Conservation (phyloP, 2,329 filamentous ascomycete species). For the Macroventuria anomochaeta region DNA sequence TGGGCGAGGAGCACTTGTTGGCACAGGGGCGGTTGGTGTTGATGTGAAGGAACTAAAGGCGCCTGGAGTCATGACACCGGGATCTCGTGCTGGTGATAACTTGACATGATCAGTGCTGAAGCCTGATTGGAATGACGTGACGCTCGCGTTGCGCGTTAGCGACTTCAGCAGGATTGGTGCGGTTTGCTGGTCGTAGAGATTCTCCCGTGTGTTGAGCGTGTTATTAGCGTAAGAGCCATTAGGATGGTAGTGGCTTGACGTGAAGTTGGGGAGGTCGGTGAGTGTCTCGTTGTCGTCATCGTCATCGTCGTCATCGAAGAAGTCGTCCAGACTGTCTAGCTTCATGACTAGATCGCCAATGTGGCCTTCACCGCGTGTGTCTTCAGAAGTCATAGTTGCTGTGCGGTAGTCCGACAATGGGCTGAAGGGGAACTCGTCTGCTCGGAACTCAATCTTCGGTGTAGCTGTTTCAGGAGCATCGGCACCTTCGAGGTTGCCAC, state of each 20-base stretch:
- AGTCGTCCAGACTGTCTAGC: constrained; percentile 62
- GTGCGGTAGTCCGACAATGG: constrained; percentile 74
- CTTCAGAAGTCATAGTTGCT: constrained; percentile 92
- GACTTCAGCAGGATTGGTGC: constrained; percentile 88
- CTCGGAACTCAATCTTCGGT: constrained; percentile 89
- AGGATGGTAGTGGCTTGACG: constrained; percentile 39
- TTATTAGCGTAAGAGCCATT: constrained; percentile 36
- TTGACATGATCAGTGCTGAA: constrained; percentile 71
- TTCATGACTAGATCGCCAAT: constrained; percentile 79
- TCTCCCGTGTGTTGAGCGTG: constrained; percentile 64
- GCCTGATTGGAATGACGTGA: constrained; percentile 83
- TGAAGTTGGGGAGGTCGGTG: constrained; percentile 44
- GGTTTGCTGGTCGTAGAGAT: constrained; percentile 91
- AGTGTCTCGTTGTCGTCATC: constrained; percentile 47
- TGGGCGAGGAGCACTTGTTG: constrained; percentile 56
- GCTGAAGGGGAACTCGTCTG: constrained; percentile 83
- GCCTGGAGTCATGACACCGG: constrained; percentile 63
- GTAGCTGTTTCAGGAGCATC: constrained; percentile 69
- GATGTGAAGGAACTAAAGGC: constrained; percentile 54
- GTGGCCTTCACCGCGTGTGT: constrained; percentile 72
- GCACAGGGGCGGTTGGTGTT: constrained; percentile 25
- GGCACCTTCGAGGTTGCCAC: constrained; percentile 60
- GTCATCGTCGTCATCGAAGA: constrained; percentile 58
- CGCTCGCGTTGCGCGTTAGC: constrained; percentile 71
- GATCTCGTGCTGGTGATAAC: constrained; percentile 63